phyloP scores from a whole-genome alignment of 2,329 filamentous ascomycete genomes.

The Aspergillus sojae region DNA sequence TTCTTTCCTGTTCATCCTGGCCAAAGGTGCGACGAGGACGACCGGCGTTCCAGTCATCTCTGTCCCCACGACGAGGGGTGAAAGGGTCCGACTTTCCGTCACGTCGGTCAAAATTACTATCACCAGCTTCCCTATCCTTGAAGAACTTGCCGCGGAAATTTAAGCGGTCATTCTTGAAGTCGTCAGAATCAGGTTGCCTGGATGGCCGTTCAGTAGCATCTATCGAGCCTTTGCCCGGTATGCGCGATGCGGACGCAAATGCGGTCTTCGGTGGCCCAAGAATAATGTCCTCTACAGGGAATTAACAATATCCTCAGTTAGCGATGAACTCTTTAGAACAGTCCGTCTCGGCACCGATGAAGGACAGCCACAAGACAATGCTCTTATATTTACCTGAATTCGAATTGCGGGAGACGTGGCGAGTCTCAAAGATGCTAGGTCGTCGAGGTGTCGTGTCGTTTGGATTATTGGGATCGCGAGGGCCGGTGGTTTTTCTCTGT shows the following conservation, averaged over 20 bases:
- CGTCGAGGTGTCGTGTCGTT: conserved; percentile 39
- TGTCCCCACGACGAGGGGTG: conserved; percentile 42
- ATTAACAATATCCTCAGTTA: conserved; percentile 34
- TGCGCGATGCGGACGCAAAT: conserved; percentile 75
- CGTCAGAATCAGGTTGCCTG: conserved; percentile 58
- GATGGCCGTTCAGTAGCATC: conserved; percentile 49
- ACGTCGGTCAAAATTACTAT: conserved; percentile 42
- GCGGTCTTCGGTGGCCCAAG: conserved; percentile 81
- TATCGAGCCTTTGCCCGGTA: conserved; percentile 48
- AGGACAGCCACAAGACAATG: conserved; percentile 6
- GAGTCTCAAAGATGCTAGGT: conserved; percentile 46
- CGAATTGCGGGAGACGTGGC: conserved; percentile 52
- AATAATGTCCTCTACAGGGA: conserved; percentile 71
- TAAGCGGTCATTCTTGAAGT: conserved; percentile 63
- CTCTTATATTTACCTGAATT: conserved; percentile 47
- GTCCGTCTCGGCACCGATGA: neutral
- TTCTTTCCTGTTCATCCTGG: conserved; percentile 45
- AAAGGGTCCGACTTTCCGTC: conserved; percentile 37
- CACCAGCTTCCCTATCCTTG: conserved; percentile 40
- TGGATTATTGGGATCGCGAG: conserved; percentile 39
- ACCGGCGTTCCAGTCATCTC: conserved; percentile 46
- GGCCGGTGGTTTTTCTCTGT: conserved; percentile 41
- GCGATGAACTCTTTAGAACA: conserved; percentile 9
- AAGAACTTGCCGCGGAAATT: conserved; percentile 56
- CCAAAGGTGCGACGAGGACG: conserved; percentile 44